Evolutionary conservation across 2,329 filamentous ascomycete genomes (phyloP), one percentile per base, ranked within the genome.

Genomic region (Colletotrichum caudatum): DNA sequence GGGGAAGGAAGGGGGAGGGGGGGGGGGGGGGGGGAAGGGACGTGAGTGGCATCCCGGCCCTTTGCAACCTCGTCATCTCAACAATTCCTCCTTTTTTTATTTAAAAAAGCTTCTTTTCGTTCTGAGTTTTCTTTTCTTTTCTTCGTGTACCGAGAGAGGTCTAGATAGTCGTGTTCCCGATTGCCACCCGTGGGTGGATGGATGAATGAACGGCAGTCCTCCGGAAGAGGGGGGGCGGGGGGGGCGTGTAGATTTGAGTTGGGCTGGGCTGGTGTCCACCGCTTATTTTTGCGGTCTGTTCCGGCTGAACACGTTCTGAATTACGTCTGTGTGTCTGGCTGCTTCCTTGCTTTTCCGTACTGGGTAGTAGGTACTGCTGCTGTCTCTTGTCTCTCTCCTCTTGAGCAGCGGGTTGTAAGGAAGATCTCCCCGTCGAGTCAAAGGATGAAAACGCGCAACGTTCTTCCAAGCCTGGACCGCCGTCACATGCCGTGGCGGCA

Each of bases 381-480:
- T 57, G 33, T 57, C 33, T 35, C 29, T 37, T 51, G 12, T 51
- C 26, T 53, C 50, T 20, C 50, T 23, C 9, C 48, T 26, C 18
- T 44, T 18, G 23, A 29, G 48, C 26, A 14, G 23, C 23, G 7
- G 26, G 7, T 48, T 53, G 46, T 29, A 23, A 23, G 37, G 44
- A 29, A 53, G 12, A 44, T 14, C 37, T 33, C 7, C 18, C 48
- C 37, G 23, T 54, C 69, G 23, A 71, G 65, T 59, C 44, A 53
- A 71, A 44, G 46, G 53, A 54, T 54, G 37, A 63, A 63, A 54
- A 53, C 53, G 59, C 65, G 65, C 59, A 71, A 59, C 65, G 53
- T 69, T 46, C 29, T 54, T 44, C 33, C 44, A 50, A 50, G 39
- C 65, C 58, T 29, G 50, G 48, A 29, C 37, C 50, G 57, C 16